A percentile compares a stretch with the other conserved stretches of the same genome.
phyloP scores from a whole-genome alignment of 805 yeast species.

The Kazachstania taianensis region DNA sequence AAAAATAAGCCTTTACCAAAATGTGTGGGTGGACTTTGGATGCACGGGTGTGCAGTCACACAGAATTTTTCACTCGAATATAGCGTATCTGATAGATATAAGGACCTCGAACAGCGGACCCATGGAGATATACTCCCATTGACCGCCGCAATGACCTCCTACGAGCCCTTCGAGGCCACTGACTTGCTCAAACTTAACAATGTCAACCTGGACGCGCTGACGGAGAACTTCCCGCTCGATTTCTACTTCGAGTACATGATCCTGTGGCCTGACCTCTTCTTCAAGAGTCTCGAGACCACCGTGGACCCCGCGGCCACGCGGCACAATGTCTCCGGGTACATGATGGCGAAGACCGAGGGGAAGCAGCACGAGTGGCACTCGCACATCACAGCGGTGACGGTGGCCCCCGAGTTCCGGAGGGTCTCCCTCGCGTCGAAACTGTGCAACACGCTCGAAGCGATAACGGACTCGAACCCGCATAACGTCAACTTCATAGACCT shows the following conservation, averaged over 20 bases:
- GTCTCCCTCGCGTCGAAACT: slow-evolving; percentile 76
- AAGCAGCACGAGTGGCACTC: slow-evolving; percentile 81
- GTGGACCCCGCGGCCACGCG: slow-evolving; percentile 22
- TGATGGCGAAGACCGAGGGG: slow-evolving; percentile 98
- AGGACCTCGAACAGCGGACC: too few relatives aligned
- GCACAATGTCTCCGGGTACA: slow-evolving; percentile 46
- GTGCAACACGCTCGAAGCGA: slow-evolving; percentile 61
- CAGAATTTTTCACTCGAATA: too few relatives aligned
- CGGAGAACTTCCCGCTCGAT: slow-evolving; percentile 80
- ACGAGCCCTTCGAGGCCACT: slow-evolving; percentile 78
- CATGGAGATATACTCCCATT: too few relatives aligned
- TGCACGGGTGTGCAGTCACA: neutral
- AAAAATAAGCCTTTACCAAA: too few relatives aligned
- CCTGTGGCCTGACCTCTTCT: slow-evolving; percentile 83
- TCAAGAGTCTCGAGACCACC: slow-evolving; percentile 51
- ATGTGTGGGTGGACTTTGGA: too few relatives aligned
- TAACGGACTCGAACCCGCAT: slow-evolving; percentile 70
- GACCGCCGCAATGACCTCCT: slow-evolving; percentile 57
- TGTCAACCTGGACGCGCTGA: slow-evolving; percentile 77
- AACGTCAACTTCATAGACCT: slow-evolving; percentile 79
- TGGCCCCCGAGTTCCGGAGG: slow-evolving; percentile 71
- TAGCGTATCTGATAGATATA: too few relatives aligned
- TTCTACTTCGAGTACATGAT: slow-evolving; percentile 78
- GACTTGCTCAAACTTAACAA: slow-evolving; percentile 67
- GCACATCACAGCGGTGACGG: slow-evolving; percentile 93